Conservation (phyloP, 306 rosid genomes). For the Castanopsis chinensis region DNA sequence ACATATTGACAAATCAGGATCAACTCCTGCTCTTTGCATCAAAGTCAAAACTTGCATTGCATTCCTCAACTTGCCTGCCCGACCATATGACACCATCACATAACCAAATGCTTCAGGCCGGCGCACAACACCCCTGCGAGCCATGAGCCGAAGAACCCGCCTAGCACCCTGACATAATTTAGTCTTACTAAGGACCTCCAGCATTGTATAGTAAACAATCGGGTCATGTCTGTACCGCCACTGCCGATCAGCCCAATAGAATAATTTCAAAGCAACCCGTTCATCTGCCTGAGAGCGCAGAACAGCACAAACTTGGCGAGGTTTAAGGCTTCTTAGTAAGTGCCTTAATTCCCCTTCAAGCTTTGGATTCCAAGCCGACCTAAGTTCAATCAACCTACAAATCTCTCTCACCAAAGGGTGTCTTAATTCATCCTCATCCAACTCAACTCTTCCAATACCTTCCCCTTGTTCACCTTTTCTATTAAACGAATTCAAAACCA, state of each 20-base stretch:
- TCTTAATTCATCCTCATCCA: constrained; percentile 53
- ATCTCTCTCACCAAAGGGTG: constrained; percentile 73
- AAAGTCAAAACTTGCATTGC: constrained; percentile 67
- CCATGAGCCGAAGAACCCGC: constrained; percentile 71
- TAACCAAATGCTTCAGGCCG: constrained; percentile 68
- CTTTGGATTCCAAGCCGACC: constrained; percentile 71
- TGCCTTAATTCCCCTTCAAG: constrained; percentile 63
- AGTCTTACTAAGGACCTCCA: constrained; percentile 77
- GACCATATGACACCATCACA: constrained; percentile 78
- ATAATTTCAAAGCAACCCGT: constrained; percentile 68
- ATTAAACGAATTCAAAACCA: constrained; percentile 31
- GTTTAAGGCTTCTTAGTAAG: constrained; percentile 72
- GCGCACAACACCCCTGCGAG: constrained; percentile 52
- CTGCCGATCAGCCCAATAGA: constrained; percentile 86
- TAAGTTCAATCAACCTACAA: constrained; percentile 58
- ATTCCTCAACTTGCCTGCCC: constrained; percentile 71
- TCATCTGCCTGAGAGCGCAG: constrained; percentile 70
- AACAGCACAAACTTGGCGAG: constrained; percentile 77
- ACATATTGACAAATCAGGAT: constrained; percentile 64
- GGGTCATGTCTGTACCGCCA: constrained; percentile 73
- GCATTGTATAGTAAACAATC: constrained; percentile 60
- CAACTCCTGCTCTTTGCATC: constrained; percentile 91
- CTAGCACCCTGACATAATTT: constrained; percentile 83
- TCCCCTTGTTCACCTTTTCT: constrained; percentile 17
- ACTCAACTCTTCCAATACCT: constrained; percentile 44